These are phyloP conservation scores for Fusarium papillatum DNA, from an alignment of 2,329 filamentous ascomycete species.

Conservation along the genomic window DNA sequence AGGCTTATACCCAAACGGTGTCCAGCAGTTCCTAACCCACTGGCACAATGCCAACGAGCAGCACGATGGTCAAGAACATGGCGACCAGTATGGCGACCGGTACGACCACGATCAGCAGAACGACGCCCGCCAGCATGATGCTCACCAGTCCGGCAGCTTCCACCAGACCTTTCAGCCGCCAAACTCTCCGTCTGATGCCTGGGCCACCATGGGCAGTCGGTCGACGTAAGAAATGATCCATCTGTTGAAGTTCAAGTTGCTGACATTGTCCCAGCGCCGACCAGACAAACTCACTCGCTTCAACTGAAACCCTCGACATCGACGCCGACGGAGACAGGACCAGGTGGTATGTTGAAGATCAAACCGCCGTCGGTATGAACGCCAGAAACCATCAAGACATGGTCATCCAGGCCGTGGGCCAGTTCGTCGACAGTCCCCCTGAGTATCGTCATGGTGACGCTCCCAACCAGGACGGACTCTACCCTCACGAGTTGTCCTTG, in stretches of 20 bases:
- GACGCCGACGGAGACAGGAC: not conserved
- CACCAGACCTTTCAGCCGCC: not conserved
- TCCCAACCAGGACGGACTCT: too few relatives aligned
- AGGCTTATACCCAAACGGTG: too few relatives aligned
- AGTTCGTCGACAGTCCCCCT: not conserved
- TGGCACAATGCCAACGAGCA: too few relatives aligned
- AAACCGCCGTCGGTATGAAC: not conserved
- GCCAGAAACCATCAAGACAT: not conserved
- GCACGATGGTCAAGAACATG: too few relatives aligned
- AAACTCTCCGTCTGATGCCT: not conserved
- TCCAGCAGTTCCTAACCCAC: too few relatives aligned
- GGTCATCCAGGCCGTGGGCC: not conserved
- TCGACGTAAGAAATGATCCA: not conserved
- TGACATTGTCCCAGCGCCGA: slow-evolving; percentile 7
- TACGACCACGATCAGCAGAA: not conserved
- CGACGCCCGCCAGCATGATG: too few relatives aligned
- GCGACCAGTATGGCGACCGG: too few relatives aligned
- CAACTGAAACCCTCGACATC: not conserved
- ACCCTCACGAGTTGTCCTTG: not conserved
- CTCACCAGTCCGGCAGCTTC: not conserved
- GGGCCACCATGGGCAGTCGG: not conserved
- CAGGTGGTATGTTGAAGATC: not conserved
- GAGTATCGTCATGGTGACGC: not conserved
- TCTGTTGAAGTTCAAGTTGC: not conserved
- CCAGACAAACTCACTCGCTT: not conserved